phyloP scores from a whole-genome alignment of 1,284 basidiomycete genomes.

The Ustilago loliicola region DNA sequence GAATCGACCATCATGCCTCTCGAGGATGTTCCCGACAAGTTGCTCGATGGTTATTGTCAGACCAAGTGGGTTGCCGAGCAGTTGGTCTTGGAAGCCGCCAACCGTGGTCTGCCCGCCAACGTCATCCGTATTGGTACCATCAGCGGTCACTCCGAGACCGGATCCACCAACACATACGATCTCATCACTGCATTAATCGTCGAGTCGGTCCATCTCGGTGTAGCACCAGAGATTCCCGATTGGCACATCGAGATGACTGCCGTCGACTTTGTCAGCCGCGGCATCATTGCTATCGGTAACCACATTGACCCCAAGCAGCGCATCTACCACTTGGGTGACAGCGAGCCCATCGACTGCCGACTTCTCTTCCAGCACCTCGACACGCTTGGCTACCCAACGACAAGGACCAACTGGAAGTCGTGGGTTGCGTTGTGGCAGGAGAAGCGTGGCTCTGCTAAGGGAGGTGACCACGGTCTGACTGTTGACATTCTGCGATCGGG shows the following conservation, averaged over 20 bases:
- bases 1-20: slow-evolving; percentile 62
- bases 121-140: slow-evolving; percentile 70
- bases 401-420: slow-evolving; percentile 58
- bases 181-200: slow-evolving; percentile 68
- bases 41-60: slow-evolving; percentile 71
- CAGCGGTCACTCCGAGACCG: slow-evolving; percentile 66
- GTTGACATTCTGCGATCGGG: slow-evolving; percentile 65
- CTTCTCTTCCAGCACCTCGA: slow-evolving; percentile 62
- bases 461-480: slow-evolving; percentile 59
- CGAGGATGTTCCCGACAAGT: slow-evolving; percentile 65
- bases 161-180: slow-evolving; percentile 68
- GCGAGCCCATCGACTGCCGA: slow-evolving; percentile 58
- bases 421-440: slow-evolving; percentile 67
- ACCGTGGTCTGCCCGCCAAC: slow-evolving; percentile 67
- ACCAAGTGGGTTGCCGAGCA: slow-evolving; percentile 71
- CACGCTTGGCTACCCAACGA: slow-evolving; percentile 63
- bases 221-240: slow-evolving; percentile 61
- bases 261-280: slow-evolving; percentile 66
- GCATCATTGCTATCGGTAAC: slow-evolving; percentile 62
- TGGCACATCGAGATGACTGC: slow-evolving; percentile 70
- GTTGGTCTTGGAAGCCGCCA: slow-evolving; percentile 64
- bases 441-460: slow-evolving; percentile 50
- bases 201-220: slow-evolving; percentile 67
- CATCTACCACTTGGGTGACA: slow-evolving; percentile 67
- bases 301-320: slow-evolving; percentile 57